Percentiles rank a stretch among this genome's conserved stretches.
phyloP scores from a whole-genome alignment of 345 rosid species.

The Camelina neglecta region DNA sequence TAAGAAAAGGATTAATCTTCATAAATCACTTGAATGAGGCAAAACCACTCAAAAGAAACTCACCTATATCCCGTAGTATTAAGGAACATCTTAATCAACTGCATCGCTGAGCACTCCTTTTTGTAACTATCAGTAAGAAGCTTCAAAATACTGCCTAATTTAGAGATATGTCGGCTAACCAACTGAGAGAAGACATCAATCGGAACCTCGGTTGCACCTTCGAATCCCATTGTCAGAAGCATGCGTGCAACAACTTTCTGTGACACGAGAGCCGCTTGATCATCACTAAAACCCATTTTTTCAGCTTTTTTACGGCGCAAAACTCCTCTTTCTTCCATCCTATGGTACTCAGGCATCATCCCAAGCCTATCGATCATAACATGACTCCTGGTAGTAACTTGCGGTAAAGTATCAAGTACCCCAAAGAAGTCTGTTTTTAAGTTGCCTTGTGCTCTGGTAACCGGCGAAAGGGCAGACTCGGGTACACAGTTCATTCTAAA shows the following conservation, averaged over 20 bases:
- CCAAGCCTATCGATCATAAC: constrained; percentile 90
- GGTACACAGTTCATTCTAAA: constrained; percentile 83
- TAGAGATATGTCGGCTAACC: constrained; percentile 66
- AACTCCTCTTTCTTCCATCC: constrained; percentile 74
- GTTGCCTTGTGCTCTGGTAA: constrained; percentile 48
- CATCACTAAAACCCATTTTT: constrained; percentile 61
- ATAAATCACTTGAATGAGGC: constrained; percentile 7
- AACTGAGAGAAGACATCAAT: constrained; percentile 81
- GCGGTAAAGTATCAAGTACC: constrained; percentile 79
- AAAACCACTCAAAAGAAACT: constrained; percentile 24
- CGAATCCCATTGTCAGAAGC: constrained; percentile 68
- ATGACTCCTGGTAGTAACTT: constrained; percentile 62
- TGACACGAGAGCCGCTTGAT: constrained; percentile 71
- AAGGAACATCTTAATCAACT: constrained; percentile 89
- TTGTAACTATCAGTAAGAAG: constrained; percentile 83
- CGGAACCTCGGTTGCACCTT: constrained; percentile 79
- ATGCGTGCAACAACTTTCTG: constrained; percentile 70
- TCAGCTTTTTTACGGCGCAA: constrained; percentile 60
- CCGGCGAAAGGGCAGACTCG: constrained; percentile 64
- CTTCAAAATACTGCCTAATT: constrained; percentile 73
- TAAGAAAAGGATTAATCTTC: constrained; percentile 4
- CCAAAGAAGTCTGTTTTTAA: constrained; percentile 65
- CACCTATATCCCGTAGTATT: constrained; percentile 70
- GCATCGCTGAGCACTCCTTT: constrained; percentile 81
- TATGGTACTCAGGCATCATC: constrained; percentile 65